Conservation (phyloP, 192 early-diverging fungal species). For the Entomortierella chlamydospora region DNA sequence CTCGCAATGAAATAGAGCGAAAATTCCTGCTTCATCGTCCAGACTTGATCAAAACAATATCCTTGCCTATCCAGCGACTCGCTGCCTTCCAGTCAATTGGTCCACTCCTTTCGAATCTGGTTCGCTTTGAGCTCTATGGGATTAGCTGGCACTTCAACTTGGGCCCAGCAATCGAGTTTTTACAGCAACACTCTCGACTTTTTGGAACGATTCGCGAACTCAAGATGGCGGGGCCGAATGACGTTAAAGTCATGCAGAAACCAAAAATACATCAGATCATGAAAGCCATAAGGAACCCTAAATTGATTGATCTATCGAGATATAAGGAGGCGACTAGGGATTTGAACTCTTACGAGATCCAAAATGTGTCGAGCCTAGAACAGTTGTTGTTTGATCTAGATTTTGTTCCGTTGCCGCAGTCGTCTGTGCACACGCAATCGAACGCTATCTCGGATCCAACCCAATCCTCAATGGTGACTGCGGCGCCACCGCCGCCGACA, state of each 20-base stretch:
- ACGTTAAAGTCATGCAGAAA: slow-evolving; percentile 25
- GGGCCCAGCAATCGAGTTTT: slow-evolving; percentile 17
- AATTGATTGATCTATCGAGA: slow-evolving; percentile 32
- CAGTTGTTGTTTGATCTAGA: slow-evolving; percentile 35
- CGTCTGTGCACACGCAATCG: background rate
- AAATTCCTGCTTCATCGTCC: slow-evolving; percentile 25
- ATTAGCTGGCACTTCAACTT: slow-evolving; percentile 40
- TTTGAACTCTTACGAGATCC: slow-evolving; percentile 29
- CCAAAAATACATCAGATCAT: slow-evolving; percentile 18
- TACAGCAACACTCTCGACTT: slow-evolving; percentile 12
- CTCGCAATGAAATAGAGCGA: slow-evolving; percentile 41
- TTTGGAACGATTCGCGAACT: slow-evolving; percentile 35
- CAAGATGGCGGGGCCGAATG: slow-evolving; percentile 42
- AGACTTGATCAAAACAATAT: slow-evolving; percentile 13
- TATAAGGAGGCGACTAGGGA: slow-evolving; percentile 44
- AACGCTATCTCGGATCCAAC: background rate
- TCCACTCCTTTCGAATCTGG: slow-evolving; percentile 10
- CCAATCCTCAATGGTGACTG: background rate
- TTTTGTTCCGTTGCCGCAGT: slow-evolving; percentile 11
- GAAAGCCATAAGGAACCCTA: slow-evolving; percentile 18
- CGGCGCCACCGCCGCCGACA: background rate
- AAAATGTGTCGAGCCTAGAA: slow-evolving; percentile 7
- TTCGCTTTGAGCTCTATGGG: slow-evolving; percentile 35
- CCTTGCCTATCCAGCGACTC: slow-evolving; percentile 32
- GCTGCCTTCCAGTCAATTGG: slow-evolving; percentile 11